A percentile compares a stretch with the other conserved stretches of the same genome.
phyloP scores from a whole-genome alignment of 116 monocot species.

The Papilionanthe hybrid region DNA sequence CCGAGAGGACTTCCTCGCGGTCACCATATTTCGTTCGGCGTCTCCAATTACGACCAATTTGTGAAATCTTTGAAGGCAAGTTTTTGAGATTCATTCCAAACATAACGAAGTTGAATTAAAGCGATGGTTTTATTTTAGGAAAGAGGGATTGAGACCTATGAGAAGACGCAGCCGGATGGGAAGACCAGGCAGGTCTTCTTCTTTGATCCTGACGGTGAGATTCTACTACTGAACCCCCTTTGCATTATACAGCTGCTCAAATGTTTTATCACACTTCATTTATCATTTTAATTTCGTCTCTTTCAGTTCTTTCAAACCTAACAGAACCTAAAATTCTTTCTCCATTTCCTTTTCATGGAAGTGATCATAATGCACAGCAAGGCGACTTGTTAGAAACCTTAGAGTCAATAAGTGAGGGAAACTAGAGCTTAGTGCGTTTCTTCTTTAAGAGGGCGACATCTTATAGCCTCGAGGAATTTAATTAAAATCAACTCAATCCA shows the following conservation, averaged over 20 bases:
- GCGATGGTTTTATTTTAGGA: constrained; percentile 25
- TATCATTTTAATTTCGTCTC: no score
- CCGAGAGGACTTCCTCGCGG: constrained; percentile 47
- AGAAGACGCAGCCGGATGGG: constrained; percentile 66
- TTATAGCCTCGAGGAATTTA: not conserved
- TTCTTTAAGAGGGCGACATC: no score
- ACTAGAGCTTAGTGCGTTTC: not conserved
- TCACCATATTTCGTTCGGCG: constrained; percentile 63
- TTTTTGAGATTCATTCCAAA: not conserved
- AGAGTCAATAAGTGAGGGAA: not conserved
- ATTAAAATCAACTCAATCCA: not conserved
- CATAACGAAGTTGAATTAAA: not conserved
- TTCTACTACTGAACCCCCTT: not conserved
- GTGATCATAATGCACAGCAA: no score
- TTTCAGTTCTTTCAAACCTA: not conserved
- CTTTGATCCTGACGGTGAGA: constrained; percentile 85
- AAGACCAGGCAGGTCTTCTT: constrained; percentile 89
- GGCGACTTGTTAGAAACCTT: not conserved
- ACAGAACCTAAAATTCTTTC: not conserved
- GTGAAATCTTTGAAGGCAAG: constrained; percentile 43
- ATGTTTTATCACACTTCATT: not conserved
- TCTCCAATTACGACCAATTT: constrained; percentile 60
- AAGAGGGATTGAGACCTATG: constrained; percentile 51
- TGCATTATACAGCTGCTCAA: not conserved
- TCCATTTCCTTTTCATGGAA: not conserved